Evolutionary conservation across 179 eudicot genomes (phyloP).

Genomic region (Spergularia azorica): DNA sequence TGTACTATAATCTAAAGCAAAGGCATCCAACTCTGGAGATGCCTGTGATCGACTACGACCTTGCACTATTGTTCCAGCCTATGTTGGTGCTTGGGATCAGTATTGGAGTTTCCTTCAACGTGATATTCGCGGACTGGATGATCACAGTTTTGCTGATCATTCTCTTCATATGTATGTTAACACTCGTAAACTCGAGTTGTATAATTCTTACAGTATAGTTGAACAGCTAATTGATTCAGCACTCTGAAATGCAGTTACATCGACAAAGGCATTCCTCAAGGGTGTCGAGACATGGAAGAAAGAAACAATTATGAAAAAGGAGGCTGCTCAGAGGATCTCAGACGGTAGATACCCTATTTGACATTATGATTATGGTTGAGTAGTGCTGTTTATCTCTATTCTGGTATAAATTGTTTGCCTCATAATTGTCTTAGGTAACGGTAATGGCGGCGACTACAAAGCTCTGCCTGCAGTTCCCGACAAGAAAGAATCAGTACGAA

Average conservation of each 20-base stretch:
- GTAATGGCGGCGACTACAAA: slow-evolving; percentile 36
- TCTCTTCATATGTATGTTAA: slow-evolving; percentile 61
- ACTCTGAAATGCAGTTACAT: slow-evolving; percentile 46
- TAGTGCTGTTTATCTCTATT: background rate
- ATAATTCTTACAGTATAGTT: background rate
- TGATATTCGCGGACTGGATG: slow-evolving; percentile 87
- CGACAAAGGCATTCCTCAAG: slow-evolving; percentile 65
- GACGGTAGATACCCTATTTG: slow-evolving; percentile 38
- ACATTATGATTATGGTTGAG: background rate
- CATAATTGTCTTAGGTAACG: background rate
- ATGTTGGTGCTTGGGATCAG: slow-evolving; percentile 83
- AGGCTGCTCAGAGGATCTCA: slow-evolving; percentile 53
- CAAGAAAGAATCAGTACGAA: slow-evolving; percentile 30
- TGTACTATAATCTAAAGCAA: slow-evolving; percentile 76
- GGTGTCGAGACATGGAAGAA: slow-evolving; percentile 80
- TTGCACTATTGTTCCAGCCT: slow-evolving; percentile 77
- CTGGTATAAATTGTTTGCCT: background rate
- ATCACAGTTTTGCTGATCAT: slow-evolving; percentile 72
- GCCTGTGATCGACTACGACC: slow-evolving; percentile 79
- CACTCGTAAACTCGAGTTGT: background rate
- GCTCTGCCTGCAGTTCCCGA: slow-evolving; percentile 37
- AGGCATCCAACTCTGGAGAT: slow-evolving; percentile 86
- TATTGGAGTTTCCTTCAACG: slow-evolving; percentile 78
- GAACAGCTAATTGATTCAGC: background rate
- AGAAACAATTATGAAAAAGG: slow-evolving; percentile 72